Conservation (phyloP, 129 eudicot genomes). For the Artemisia annua region DNA sequence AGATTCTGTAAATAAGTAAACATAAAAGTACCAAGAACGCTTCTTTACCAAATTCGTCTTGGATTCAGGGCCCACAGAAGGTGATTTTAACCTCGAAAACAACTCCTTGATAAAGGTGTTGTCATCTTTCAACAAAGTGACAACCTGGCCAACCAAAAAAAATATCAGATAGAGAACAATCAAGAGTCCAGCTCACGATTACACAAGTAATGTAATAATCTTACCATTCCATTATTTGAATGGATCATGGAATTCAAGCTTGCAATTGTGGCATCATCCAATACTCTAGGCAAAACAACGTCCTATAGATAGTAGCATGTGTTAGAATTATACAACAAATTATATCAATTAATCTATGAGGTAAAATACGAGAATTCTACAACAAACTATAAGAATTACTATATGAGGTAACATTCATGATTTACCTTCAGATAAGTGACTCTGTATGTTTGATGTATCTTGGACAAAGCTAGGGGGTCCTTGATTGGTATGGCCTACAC, state of each 20-base stretch:
- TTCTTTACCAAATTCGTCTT: slow-evolving; percentile 67
- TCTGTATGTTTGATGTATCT: slow-evolving; percentile 91
- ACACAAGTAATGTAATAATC: slow-evolving; percentile 29
- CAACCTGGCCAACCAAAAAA: slow-evolving; percentile 46
- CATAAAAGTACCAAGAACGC: slow-evolving; percentile 14
- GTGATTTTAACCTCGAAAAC: slow-evolving; percentile 70
- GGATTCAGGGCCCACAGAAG: slow-evolving; percentile 54
- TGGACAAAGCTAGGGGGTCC: slow-evolving; percentile 76
- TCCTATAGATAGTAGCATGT: slow-evolving; percentile 49
- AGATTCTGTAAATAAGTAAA: neutral
- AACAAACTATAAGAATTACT: neutral
- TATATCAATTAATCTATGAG: slow-evolving; percentile 3
- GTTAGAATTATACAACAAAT: slow-evolving; percentile 9
- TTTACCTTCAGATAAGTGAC: slow-evolving; percentile 77
- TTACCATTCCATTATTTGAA: slow-evolving; percentile 86
- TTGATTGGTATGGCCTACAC: slow-evolving; percentile 86
- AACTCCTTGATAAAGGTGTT: slow-evolving; percentile 72
- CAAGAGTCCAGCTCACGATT: slow-evolving; percentile 4
- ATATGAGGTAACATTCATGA: slow-evolving; percentile 15
- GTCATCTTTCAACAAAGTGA: slow-evolving; percentile 83
- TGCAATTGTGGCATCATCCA: slow-evolving; percentile 78
- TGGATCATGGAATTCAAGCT: slow-evolving; percentile 77
- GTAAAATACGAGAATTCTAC: slow-evolving; percentile 18
- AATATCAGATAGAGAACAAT: slow-evolving; percentile 4
- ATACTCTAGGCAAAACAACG: slow-evolving; percentile 68